Base-by-base conservation (phyloP, 768 basidiomycete species). In the Suillus discolor region DNA sequence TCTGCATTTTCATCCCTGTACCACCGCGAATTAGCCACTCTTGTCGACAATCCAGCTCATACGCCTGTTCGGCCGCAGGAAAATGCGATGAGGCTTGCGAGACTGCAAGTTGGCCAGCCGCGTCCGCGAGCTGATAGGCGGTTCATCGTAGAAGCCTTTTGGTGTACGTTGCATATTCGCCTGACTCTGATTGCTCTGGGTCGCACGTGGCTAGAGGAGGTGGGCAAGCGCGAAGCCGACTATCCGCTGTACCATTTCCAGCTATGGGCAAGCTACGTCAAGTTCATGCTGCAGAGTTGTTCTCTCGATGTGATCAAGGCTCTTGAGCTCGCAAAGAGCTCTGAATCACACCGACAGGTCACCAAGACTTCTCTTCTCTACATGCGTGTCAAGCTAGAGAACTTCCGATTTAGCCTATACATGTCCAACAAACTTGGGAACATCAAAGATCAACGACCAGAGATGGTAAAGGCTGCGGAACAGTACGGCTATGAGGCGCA, bases 111-210 rank as follows among this genome's bases (percentile, higher is more conserved):
- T 23, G 89, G 89, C 0, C 85, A 85, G 68, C 80, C 84, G 0
- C 82, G 80, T 53, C 89, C 87, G 8, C 81, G 80, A 8, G 87
- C 87, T 0, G 88, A 90, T 72, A 79, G 80, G 51, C 81, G 87
- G 44, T 88, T 86, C 75, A 68, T 82, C 15, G 85, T 89, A 9
- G 89, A 90, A 71, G 88, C 87, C 0, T 79, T 88, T 62, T 86
- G 84, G 82, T 68, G 75, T 13, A 83, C 84, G 7, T 72, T 91
- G 45, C 75, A 85, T 34, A 76, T 89, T 34, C 84, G 89, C 4
- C 79, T 88, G 65, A 70, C 76, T 11, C 73, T 92, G 34, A 79
- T 74, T n/a, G 74, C 83, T 45, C 68, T 89, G 64, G 82, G 80
- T 3, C 72, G 65, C 31, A 62, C 70, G 0, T 84, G 84, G 79